These are phyloP conservation scores for Globisporangium spiculum DNA, from an alignment of 352 stramenopile species.

Conservation along the genomic window DNA sequence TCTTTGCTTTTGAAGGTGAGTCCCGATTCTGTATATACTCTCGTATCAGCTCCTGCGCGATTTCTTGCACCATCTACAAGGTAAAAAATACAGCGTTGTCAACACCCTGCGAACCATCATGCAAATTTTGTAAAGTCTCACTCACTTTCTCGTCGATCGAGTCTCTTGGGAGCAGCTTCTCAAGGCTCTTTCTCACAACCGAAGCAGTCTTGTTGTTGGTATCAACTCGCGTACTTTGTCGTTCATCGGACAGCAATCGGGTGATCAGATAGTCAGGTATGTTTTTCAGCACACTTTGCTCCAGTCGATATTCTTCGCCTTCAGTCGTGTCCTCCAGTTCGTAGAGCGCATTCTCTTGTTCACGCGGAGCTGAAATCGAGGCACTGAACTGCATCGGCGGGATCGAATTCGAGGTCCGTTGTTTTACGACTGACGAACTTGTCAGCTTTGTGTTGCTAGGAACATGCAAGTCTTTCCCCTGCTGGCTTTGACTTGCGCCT, in stretches of 20 bases:
- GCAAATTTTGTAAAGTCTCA: not conserved
- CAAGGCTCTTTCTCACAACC: slow-evolving; percentile 33
- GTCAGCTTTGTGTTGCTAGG: not conserved
- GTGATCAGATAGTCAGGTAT: slow-evolving; percentile 26
- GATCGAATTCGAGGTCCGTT: not conserved
- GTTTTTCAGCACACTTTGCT: slow-evolving; percentile 21
- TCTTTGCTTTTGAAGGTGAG: not conserved
- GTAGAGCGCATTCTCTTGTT: not conserved
- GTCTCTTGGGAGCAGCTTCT: slow-evolving; percentile 27
- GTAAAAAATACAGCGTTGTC: not conserved
- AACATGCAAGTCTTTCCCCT: not conserved
- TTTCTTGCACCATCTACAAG: slow-evolving; percentile 25
- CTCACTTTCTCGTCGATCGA: slow-evolving; percentile 28
- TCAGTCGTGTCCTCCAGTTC: slow-evolving; percentile 3
- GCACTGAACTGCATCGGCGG: not conserved
- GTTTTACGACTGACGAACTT: not conserved
- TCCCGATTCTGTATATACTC: slow-evolving; percentile 19
- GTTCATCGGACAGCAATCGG: slow-evolving; percentile 21
- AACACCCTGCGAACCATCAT: not conserved
- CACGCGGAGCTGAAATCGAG: not conserved
- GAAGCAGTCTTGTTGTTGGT: not conserved
- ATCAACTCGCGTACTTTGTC: not conserved
- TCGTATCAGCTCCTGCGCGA: slow-evolving; percentile 36
- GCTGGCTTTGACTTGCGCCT: slow-evolving; percentile 6
- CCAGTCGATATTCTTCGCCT: slow-evolving; percentile 19